phyloP scores from a whole-genome alignment of 352 stramenopile genomes.

The Phytophthora melonis region DNA sequence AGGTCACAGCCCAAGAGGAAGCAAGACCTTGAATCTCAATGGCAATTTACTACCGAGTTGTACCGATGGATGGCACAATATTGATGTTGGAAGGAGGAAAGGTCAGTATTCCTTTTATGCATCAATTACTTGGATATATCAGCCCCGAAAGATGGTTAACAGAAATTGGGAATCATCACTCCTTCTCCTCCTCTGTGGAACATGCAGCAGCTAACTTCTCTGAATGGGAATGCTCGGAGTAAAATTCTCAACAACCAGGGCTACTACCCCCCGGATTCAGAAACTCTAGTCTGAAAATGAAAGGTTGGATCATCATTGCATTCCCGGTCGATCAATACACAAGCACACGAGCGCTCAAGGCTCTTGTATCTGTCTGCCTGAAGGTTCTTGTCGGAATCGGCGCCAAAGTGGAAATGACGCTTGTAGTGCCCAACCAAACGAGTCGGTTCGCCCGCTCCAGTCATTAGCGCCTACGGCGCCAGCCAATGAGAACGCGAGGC shows the following conservation, averaged over 20 bases:
- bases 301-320: slow-evolving; percentile 86
- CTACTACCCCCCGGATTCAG: slow-evolving; percentile 91
- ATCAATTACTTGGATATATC: slow-evolving; percentile 88
- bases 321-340: slow-evolving; percentile 25
- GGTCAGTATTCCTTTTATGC: slow-evolving; percentile 85
- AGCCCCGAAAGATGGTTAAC: slow-evolving; percentile 93
- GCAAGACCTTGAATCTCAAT: background rate
- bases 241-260: slow-evolving; percentile 78
- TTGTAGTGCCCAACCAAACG: background rate
- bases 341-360: background rate
- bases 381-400: background rate
- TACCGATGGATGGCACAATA: background rate
- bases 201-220: background rate
- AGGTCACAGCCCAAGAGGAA: background rate
- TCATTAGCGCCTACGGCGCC: background rate
- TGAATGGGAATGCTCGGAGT: slow-evolving; percentile 75
- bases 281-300: slow-evolving; percentile 93
- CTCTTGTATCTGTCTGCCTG: too few relatives aligned
- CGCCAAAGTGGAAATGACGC: background rate
- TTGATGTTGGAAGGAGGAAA: slow-evolving; percentile 44
- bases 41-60: background rate
- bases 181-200: slow-evolving; percentile 41
- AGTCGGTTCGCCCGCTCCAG: background rate
- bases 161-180: slow-evolving; percentile 84
- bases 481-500: too few relatives aligned